phyloP scores from a whole-genome alignment of 495 filamentous ascomycete genomes.

The Daldinia concentrica region DNA sequence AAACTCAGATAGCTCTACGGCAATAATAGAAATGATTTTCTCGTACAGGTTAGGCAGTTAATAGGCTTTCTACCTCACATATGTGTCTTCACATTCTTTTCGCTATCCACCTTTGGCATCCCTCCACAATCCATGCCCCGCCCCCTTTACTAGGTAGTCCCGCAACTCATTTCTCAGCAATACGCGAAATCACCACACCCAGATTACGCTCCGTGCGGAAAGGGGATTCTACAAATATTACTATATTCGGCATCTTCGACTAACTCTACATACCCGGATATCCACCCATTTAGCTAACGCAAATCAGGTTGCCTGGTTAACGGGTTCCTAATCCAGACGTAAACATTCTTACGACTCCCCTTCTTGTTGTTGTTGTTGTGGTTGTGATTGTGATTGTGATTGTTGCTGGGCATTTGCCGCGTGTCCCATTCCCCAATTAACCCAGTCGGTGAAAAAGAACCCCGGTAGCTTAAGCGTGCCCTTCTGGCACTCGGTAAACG shows the following conservation, averaged over 20 bases:
- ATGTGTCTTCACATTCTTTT: neutral
- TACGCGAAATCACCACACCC: constrained; percentile 1
- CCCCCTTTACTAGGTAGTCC: constrained; percentile 1
- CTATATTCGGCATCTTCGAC: neutral
- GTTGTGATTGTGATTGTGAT: too few species aligned
- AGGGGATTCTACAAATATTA: neutral
- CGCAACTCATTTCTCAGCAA: constrained; percentile 2
- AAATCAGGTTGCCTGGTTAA: neutral
- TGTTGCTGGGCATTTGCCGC: constrained; percentile 40
- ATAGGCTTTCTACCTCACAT: neutral
- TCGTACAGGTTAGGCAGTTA: neutral
- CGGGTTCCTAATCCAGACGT: neutral
- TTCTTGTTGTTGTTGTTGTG: neutral
- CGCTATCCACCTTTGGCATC: neutral
- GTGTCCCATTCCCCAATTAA: constrained; percentile 67
- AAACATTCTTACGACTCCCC: neutral
- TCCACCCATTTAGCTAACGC: neutral
- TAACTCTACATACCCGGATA: neutral
- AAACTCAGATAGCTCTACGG: neutral
- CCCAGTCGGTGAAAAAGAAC: constrained; percentile 62
- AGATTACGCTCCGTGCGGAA: neutral
- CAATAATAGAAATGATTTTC: neutral
- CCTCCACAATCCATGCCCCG: neutral
- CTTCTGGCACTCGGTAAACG: constrained; percentile 55
- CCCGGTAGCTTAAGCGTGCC: constrained; percentile 59